Percentiles rank a stretch among this genome's conserved stretches.
These are phyloP conservation scores for Boletus reticuloceps DNA, from an alignment of 768 basidiomycete genomes.

Conservation along the genomic window DNA sequence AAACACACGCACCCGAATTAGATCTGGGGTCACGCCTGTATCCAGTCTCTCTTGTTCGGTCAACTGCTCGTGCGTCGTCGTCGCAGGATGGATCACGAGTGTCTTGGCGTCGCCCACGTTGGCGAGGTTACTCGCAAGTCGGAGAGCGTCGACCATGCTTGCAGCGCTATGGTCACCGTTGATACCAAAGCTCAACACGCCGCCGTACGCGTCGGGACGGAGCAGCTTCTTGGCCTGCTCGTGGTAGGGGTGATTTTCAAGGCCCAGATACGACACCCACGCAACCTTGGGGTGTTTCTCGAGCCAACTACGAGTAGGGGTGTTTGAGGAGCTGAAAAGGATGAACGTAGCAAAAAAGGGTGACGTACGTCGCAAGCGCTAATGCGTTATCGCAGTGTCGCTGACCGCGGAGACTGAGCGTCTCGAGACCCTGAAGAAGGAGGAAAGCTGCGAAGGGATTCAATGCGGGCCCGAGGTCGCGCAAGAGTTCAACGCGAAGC, in stretches of 20 bases:
- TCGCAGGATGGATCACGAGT: constrained; percentile 56
- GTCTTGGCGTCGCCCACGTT: constrained; percentile 71
- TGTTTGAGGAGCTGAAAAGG: too few species aligned
- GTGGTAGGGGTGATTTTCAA: constrained; percentile 60
- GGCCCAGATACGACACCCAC: constrained; percentile 81
- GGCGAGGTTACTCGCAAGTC: constrained; percentile 70
- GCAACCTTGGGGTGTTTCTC: constrained; percentile 61
- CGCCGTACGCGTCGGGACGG: constrained; percentile 54
- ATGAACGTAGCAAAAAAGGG: neutral
- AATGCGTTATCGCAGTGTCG: constrained; percentile 59
- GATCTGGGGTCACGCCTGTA: constrained; percentile 52
- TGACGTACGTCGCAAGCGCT: constrained; percentile 41
- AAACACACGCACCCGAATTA: constrained; percentile 48
- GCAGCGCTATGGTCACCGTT: constrained; percentile 52
- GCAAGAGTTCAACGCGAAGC: constrained; percentile 49
- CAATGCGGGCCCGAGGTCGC: constrained; percentile 51
- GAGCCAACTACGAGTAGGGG: constrained; percentile 40
- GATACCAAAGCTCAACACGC: constrained; percentile 76
- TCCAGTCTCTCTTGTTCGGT: constrained; percentile 44
- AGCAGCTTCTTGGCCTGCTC: constrained; percentile 54
- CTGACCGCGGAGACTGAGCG: constrained; percentile 56
- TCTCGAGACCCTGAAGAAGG: constrained; percentile 60
- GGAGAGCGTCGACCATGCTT: constrained; percentile 67
- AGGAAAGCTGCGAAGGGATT: constrained; percentile 61
- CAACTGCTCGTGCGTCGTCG: constrained; percentile 61